These are phyloP conservation scores for Plasmodium gonderi DNA, from an alignment of 169 alveolate genomes.

Conservation along the genomic window DNA sequence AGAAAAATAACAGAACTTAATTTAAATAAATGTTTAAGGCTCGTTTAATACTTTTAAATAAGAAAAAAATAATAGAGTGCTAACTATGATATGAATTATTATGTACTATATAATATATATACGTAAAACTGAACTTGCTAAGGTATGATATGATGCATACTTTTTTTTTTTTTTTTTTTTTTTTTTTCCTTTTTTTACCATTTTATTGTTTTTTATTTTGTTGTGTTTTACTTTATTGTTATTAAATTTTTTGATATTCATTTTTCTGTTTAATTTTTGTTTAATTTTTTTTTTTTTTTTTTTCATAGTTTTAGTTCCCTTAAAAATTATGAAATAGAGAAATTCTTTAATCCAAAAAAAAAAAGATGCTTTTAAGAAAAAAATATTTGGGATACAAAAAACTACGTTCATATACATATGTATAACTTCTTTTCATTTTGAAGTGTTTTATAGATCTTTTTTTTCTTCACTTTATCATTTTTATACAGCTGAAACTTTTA, in stretches of 20 bases:
- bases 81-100: background rate
- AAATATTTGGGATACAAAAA: background rate
- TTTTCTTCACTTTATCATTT: background rate
- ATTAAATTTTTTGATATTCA: background rate
- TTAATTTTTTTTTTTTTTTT: background rate
- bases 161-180: background rate
- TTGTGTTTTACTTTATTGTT: background rate
- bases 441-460: background rate
- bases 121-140: background rate
- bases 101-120: slow-evolving; percentile 6
- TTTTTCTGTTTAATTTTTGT: background rate
- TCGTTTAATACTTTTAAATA: background rate
- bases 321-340: background rate
- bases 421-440: background rate
- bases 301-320: background rate
- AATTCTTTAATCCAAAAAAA: slow-evolving; percentile 12
- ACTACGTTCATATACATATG: background rate
- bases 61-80: background rate
- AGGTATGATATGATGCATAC: background rate
- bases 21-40: background rate
- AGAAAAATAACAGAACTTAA: background rate
- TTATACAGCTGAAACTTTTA: background rate
- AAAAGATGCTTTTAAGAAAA: slow-evolving; percentile 11
- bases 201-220: background rate
- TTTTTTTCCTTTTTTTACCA: background rate